These are phyloP conservation scores for Trichoderma hamatum DNA, from an alignment of 2,329 filamentous ascomycete genomes.

Conservation along the genomic window DNA sequence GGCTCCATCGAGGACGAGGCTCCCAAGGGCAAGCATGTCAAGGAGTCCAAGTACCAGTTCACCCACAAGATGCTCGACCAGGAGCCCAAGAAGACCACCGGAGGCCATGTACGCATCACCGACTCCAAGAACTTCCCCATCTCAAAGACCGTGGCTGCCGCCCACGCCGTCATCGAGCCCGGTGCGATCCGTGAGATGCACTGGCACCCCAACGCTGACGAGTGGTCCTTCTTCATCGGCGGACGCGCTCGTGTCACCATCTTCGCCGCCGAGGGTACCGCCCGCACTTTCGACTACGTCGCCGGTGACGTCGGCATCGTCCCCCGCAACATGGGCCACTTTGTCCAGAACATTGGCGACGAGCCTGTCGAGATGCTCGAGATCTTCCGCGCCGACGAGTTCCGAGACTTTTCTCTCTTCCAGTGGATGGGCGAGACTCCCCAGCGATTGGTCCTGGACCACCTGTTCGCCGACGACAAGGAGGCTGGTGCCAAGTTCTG, in stretches of 20 bases:
- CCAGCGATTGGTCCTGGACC: constrained; percentile 65
- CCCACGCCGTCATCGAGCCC: constrained; percentile 70
- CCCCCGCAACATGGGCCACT: constrained; percentile 76
- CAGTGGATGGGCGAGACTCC: constrained; percentile 78
- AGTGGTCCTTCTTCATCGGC: constrained; percentile 78
- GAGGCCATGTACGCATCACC: constrained; percentile 72
- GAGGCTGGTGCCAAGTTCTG: constrained; percentile 65
- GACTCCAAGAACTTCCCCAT: constrained; percentile 77
- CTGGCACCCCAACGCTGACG: constrained; percentile 79
- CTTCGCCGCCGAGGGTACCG: constrained; percentile 69
- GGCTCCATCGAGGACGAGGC: constrained; percentile 67
- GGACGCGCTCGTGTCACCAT: constrained; percentile 74
- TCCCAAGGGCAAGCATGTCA: constrained; percentile 62
- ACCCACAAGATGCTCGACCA: constrained; percentile 74
- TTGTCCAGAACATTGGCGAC: constrained; percentile 79
- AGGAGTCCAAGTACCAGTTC: constrained; percentile 69
- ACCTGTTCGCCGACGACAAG: constrained; percentile 64
- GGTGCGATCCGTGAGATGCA: constrained; percentile 78
- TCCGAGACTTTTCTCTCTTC: constrained; percentile 72
- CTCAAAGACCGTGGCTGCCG: constrained; percentile 72
- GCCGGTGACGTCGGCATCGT: constrained; percentile 78
- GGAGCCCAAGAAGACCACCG: constrained; percentile 65
- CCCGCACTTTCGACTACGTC: constrained; percentile 75
- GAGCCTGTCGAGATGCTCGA: constrained; percentile 76
- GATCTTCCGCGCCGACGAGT: constrained; percentile 72